Evolutionary conservation across 306 rosid genomes (phyloP), one percentile per base, ranked within the genome.

Genomic region (Dryas alaskensis): DNA sequence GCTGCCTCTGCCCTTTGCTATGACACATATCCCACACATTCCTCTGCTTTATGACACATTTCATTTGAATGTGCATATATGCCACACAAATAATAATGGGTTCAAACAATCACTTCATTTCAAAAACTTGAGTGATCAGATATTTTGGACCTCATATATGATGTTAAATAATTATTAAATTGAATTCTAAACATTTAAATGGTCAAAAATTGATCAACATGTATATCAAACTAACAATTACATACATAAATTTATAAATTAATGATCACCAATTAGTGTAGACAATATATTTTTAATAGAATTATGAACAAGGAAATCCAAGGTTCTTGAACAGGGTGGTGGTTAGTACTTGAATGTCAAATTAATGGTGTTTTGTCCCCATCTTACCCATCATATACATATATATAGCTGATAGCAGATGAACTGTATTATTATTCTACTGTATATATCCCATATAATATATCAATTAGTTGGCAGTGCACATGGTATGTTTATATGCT

Each of bases 401-500:
- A 31, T 31, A 2, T 31, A 31, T 31, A 31, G 46, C 75, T 53
- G 42, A 52, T 22, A 22, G 67, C 72, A 73, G 1, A 31, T 31
- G 0, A 69, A 75, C 39, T 75, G 81, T 57, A 75, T 64, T 65
- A 65, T 65, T 69, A 59, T 58, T 79, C 6, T 73, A 57, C 67
- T 78, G 39, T 77, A 78, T 63, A 53, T 78, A 31, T 31, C 37
- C 58, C 67, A 80, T 48, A 69, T 70, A 68, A 75, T 48, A 63
- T 81, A 80, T 74, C 51, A 25, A 70, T 19, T 77, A 76, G 96
- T 75, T 88, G 87, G 86, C 94, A 82, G 13, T 85, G n/a, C 96
- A 92, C 98, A 88, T 92, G 96, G 80, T 72, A 57, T 84, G 92
- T 87, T 86, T 79, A 80, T 49, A 67, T 89, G 83, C 88, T 58